Conservation (phyloP, 805 yeast genomes). For the Wickerhamiella spandovensis region DNA sequence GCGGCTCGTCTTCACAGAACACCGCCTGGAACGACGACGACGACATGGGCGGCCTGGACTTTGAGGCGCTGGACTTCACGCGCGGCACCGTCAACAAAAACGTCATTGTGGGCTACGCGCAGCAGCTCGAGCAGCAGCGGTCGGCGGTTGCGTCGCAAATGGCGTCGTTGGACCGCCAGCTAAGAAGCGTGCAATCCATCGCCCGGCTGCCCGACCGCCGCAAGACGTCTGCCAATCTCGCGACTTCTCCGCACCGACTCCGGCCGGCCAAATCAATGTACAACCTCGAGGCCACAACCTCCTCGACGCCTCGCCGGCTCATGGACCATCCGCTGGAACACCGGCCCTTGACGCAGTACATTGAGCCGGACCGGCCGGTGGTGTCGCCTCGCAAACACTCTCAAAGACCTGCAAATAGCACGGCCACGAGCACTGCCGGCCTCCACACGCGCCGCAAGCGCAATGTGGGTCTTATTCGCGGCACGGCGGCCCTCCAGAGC, state of each 20-base stretch:
- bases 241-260: constrained; percentile 4
- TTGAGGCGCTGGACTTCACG: constrained; percentile 13
- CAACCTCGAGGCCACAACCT: constrained; percentile 2
- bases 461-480: constrained; percentile 10
- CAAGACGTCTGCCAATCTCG: neutral
- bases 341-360: constrained; percentile 18
- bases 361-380: constrained; percentile 11
- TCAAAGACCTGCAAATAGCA: too few relatives aligned
- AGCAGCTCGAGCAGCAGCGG: constrained; percentile 4
- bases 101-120: constrained; percentile 5
- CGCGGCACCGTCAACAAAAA: constrained; percentile 15
- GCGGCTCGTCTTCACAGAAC: too few relatives aligned
- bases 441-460: constrained; percentile 3
- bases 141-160: neutral
- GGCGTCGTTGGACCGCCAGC: neutral
- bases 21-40: constrained; percentile 6
- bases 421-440: too few relatives aligned
- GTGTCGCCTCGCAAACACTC: neutral
- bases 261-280: constrained; percentile 15
- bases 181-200: constrained; percentile 15
- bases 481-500: constrained; percentile 6
- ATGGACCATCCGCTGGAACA: neutral
- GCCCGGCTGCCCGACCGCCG: constrained; percentile 14
- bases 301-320: neutral
- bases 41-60: constrained; percentile 12